Percentiles rank a stretch among this genome's conserved stretches.
Conservation (phyloP, 164 flowering plant genomes). For the Berberis vulgaris region DNA sequence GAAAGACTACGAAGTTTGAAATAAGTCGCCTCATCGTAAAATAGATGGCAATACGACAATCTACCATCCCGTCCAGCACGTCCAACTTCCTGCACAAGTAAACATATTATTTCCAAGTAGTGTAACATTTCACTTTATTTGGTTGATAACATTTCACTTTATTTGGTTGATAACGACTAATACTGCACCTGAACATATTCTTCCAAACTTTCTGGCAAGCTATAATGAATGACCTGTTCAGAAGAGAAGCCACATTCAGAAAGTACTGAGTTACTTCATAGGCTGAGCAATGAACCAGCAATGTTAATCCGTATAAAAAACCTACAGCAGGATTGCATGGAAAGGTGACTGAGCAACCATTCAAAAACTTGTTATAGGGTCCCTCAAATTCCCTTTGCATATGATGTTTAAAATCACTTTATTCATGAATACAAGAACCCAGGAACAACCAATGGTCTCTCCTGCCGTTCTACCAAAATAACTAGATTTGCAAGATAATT, state of each 20-base stretch:
- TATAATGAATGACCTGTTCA: slow-evolving; percentile 84
- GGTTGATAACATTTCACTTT: no score
- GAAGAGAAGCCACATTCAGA: slow-evolving; percentile 9
- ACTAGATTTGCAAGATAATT: background rate
- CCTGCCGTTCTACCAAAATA: no score
- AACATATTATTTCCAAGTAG: slow-evolving; percentile 4
- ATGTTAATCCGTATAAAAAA: no score
- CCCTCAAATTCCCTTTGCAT: no score
- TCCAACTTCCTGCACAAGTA: slow-evolving; percentile 66
- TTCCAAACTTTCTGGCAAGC: slow-evolving; percentile 95
- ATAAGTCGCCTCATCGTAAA: slow-evolving; percentile 64
- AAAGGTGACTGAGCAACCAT: background rate
- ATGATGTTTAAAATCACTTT: no score
- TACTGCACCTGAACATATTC: slow-evolving; percentile 86
- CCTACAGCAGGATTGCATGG: background rate
- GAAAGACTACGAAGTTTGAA: slow-evolving; percentile 73
- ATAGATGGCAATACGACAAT: slow-evolving; percentile 74
- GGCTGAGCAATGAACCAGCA: background rate
- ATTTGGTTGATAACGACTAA: background rate
- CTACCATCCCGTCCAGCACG: slow-evolving; percentile 97
- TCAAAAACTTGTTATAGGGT: background rate
- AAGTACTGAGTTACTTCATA: background rate
- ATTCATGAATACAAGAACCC: no score
- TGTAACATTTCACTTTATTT: background rate
- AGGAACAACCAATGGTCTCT: no score